Conservation (phyloP, 1,139 yeast species). For the Saccharomyces uvarum region DNA sequence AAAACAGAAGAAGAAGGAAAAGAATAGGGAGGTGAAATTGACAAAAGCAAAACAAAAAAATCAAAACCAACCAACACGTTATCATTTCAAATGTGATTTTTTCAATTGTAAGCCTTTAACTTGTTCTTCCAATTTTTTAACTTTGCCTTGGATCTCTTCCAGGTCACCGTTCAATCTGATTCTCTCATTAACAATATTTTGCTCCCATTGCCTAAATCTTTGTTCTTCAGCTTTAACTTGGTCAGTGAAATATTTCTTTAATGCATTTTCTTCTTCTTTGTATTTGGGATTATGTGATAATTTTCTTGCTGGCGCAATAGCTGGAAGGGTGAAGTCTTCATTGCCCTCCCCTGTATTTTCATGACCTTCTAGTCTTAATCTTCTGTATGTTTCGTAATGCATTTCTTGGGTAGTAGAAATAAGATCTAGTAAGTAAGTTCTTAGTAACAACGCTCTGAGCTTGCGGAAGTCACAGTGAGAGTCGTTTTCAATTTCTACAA, state of each 20-base stretch:
- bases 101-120: conserved; percentile 60
- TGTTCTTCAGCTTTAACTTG: conserved; percentile 96
- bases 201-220: conserved; percentile 97
- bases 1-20: background rate
- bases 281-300: conserved; percentile 75
- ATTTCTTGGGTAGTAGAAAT: conserved; percentile 81
- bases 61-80: background rate
- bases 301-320: conserved; percentile 35
- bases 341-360: conserved; percentile 32
- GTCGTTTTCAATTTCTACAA: conserved; percentile 94
- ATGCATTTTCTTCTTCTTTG: conserved; percentile 90
- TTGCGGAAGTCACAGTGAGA: conserved; percentile 92
- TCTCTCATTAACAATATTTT: conserved; percentile 88
- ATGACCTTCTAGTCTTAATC: conserved; percentile 60
- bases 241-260: conserved; percentile 93
- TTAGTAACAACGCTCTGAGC: conserved; percentile 74
- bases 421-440: conserved; percentile 91
- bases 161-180: conserved; percentile 89
- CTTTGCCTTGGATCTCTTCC: conserved; percentile 74
- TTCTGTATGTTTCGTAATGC: conserved; percentile 85
- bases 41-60: background rate
- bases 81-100: conserved; percentile 17
- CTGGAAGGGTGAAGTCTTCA: conserved; percentile 17
- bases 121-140: conserved; percentile 64
- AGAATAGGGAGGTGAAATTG: background rate